A percentile compares a stretch with the other conserved stretches of the same genome.
These are phyloP conservation scores for Psophocarpus tetragonolobus DNA, from an alignment of 306 rosid genomes.

Conservation along the genomic window DNA sequence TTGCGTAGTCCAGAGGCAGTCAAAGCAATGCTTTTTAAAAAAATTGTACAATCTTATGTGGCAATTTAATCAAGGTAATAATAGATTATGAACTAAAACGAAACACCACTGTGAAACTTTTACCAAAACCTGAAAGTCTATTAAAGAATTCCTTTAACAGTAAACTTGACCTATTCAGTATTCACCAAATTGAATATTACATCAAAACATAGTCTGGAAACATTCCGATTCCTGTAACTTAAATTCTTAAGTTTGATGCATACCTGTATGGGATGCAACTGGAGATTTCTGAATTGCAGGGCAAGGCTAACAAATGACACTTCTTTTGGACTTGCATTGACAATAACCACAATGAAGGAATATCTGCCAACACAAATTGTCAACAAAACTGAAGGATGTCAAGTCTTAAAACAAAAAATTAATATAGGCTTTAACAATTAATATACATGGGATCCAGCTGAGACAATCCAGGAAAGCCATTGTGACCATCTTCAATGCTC, in stretches of 20 bases:
- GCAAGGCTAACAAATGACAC: constrained; percentile 59
- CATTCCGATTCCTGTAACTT: background rate
- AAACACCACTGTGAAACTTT: background rate
- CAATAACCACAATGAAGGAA: constrained; percentile 65
- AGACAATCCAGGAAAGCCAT: constrained; percentile 69
- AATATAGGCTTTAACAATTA: constrained; percentile 42
- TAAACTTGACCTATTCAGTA: background rate
- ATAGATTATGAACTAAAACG: background rate
- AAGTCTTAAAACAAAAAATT: constrained; percentile 18
- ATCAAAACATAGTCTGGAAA: background rate
- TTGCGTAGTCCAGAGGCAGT: background rate
- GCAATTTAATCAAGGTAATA: background rate
- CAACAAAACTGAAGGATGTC: constrained; percentile 5
- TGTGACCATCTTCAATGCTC: constrained; percentile 93
- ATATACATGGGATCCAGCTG: constrained; percentile 91
- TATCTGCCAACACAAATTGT: constrained; percentile 57
- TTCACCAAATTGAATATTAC: background rate
- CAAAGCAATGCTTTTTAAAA: background rate
- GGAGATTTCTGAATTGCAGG: constrained; percentile 58
- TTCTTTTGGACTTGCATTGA: constrained; percentile 81
- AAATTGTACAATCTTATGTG: background rate
- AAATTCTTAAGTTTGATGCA: background rate
- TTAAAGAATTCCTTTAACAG: background rate
- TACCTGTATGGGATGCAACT: constrained; percentile 90
- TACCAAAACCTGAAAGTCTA: background rate